These are phyloP conservation scores for Citrullus amarus DNA, from an alignment of 306 rosid species.

Conservation along the genomic window DNA sequence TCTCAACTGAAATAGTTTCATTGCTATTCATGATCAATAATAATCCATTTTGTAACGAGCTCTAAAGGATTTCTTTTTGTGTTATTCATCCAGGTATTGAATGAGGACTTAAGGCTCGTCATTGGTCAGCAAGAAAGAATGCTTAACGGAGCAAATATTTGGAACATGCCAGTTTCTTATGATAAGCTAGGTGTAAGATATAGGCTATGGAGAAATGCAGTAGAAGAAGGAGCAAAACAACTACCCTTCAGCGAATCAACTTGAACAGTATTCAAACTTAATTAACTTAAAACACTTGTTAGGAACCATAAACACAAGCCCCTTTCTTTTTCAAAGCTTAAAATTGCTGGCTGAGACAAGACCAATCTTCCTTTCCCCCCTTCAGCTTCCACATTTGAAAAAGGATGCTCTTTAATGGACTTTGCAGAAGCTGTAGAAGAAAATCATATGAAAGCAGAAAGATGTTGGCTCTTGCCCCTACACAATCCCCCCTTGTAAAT, in stretches of 20 bases:
- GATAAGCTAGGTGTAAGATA: conserved; percentile 91
- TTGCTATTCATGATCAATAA: too few species aligned
- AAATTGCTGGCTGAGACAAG: background rate
- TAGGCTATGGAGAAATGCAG: conserved; percentile 78
- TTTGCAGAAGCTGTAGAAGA: conserved; percentile 39
- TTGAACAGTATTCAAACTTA: conserved; percentile 9
- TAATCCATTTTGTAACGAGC: too few species aligned
- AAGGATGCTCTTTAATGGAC: background rate
- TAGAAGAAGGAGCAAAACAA: conserved; percentile 53
- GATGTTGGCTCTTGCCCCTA: background rate
- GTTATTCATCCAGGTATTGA: conserved; percentile 40
- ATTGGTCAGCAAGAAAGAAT: conserved; percentile 84
- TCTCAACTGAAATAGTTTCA: background rate
- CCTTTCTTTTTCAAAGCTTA: background rate
- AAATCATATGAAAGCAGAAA: conserved; percentile 26
- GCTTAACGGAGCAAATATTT: conserved; percentile 64
- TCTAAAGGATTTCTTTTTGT: background rate
- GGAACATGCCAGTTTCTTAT: conserved; percentile 78
- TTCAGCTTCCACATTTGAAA: background rate
- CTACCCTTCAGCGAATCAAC: conserved; percentile 40
- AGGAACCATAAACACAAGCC: conserved; percentile 14
- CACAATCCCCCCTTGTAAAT: conserved; percentile 22
- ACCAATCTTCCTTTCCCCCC: background rate
- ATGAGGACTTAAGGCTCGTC: conserved; percentile 82
- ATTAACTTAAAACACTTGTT: conserved; percentile 8